These are phyloP conservation scores for Backusella circina DNA, from an alignment of 192 early-diverging fungal species.

Conservation along the genomic window DNA sequence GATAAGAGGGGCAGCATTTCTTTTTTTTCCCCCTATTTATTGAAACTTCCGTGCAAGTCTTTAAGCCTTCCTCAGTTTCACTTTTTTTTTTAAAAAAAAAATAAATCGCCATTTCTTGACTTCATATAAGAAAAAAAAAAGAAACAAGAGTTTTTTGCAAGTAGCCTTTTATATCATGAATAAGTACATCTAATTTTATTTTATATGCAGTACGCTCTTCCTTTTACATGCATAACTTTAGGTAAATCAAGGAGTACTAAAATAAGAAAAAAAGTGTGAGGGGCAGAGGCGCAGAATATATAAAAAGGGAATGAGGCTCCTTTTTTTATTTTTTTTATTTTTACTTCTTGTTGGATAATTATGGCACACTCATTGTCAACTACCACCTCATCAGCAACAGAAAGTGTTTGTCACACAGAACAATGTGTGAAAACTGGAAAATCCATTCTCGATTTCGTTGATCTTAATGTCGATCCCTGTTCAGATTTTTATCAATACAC, in stretches of 20 bases:
- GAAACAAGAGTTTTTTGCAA: not conserved
- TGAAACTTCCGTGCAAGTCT: not conserved
- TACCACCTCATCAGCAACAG: not conserved
- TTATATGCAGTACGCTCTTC: not conserved
- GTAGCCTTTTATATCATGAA: not conserved
- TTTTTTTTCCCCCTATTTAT: not conserved
- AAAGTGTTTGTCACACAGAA: conserved; percentile 42
- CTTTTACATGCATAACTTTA: not conserved
- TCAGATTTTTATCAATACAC: conserved; percentile 64
- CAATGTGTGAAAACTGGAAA: conserved; percentile 54
- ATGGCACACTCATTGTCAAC: not conserved
- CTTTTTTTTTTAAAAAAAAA: not conserved
- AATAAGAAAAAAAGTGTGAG: not conserved
- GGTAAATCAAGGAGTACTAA: conserved; percentile 6
- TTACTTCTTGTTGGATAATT: not conserved
- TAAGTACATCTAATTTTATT: not conserved
- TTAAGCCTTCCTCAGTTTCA: not conserved
- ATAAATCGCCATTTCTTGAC: too few relatives aligned
- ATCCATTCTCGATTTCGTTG: conserved; percentile 50
- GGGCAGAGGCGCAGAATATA: not conserved
- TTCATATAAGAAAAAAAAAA: too few relatives aligned
- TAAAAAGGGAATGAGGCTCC: not conserved
- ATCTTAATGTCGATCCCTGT: conserved; percentile 58
- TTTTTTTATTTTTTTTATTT: not conserved
- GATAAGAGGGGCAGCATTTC: not conserved